phyloP scores from a whole-genome alignment of 106 monocot genomes.

The Narthecium ossifragum region DNA sequence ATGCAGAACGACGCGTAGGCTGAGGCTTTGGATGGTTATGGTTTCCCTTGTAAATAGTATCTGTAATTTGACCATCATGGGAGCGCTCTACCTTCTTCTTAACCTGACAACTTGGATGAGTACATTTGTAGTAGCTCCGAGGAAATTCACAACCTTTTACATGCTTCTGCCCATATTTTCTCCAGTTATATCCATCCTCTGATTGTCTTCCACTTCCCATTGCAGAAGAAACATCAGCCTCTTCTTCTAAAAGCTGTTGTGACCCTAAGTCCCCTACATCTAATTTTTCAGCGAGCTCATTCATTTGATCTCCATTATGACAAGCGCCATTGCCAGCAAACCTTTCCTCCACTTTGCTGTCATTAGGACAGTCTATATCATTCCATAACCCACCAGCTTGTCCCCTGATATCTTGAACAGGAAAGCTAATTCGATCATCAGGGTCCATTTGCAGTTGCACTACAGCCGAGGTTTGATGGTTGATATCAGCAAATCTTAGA shows the following conservation, averaged over 20 bases:
- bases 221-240: background rate
- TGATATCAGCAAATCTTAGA: too few relatives aligned
- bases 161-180: slow-evolving; percentile 41
- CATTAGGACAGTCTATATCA: too few relatives aligned
- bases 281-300: background rate
- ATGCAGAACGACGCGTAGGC: slow-evolving; percentile 2
- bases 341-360: background rate
- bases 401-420: too few relatives aligned
- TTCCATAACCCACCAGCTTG: too few relatives aligned
- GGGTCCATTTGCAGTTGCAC: too few relatives aligned
- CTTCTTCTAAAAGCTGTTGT: background rate
- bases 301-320: background rate
- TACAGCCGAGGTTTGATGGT: too few relatives aligned
- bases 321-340: background rate
- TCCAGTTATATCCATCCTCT: slow-evolving; percentile 43
- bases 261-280: background rate
- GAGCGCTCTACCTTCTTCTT: too few relatives aligned
- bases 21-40: slow-evolving; percentile 29
- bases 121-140: slow-evolving; percentile 46
- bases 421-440: too few relatives aligned
- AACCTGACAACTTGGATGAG: slow-evolving; percentile 28
- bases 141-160: too few relatives aligned
- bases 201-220: slow-evolving; percentile 1
- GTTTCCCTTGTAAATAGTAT: slow-evolving; percentile 26
- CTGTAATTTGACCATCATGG: too few relatives aligned